A percentile compares a stretch with the other conserved stretches of the same genome.
These are phyloP conservation scores for Termitomyces sp. DNA, from an alignment of 768 basidiomycete genomes.

Conservation along the genomic window DNA sequence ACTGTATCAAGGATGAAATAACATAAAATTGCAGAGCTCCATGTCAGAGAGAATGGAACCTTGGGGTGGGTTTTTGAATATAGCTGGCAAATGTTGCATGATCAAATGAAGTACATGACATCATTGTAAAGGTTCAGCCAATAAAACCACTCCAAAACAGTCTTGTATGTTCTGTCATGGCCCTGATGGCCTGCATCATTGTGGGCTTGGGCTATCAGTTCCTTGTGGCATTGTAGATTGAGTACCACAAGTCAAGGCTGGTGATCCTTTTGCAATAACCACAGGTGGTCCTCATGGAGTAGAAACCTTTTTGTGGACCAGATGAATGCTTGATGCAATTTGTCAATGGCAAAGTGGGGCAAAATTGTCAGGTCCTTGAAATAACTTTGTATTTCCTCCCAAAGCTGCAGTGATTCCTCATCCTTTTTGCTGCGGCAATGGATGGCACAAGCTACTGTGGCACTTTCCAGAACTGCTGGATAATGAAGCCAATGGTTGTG, in stretches of 20 bases:
- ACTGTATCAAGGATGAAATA: slow-evolving; percentile 12
- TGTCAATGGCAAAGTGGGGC: neutral
- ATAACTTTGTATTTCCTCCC: neutral
- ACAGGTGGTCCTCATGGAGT: neutral
- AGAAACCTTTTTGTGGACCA: neutral
- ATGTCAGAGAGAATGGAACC: neutral
- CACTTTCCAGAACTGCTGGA: too few species aligned
- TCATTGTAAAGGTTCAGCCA: neutral
- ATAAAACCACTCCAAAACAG: neutral
- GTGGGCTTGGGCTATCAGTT: neutral
- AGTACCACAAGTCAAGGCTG: neutral
- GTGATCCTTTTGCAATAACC: neutral
- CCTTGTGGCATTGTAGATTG: neutral
- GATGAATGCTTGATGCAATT: neutral
- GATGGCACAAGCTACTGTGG: too few species aligned
- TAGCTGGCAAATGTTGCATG: neutral
- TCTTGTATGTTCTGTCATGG: neutral
- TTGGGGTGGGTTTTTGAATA: neutral
- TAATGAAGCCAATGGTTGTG: too few species aligned
- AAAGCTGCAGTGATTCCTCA: too few species aligned
- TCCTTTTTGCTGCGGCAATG: too few species aligned
- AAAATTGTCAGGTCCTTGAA: neutral
- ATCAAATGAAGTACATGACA: neutral
- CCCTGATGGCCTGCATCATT: neutral
- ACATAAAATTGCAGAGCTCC: neutral